Conservation (phyloP, 192 early-diverging fungal species). For the Neocallimastix lanati region DNA sequence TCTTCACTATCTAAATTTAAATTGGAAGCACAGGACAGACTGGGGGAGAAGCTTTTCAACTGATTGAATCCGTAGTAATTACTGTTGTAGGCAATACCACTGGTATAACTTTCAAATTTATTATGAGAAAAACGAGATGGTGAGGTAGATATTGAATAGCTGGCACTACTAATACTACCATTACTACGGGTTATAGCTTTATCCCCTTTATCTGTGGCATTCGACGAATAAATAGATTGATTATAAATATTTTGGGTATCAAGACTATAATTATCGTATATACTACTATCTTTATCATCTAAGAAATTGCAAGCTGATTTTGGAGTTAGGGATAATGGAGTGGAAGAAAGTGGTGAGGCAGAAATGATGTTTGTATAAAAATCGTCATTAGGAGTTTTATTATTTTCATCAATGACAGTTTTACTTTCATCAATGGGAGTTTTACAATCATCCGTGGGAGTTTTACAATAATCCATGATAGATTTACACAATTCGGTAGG, state of each 20-base stretch:
- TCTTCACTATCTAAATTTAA: neutral
- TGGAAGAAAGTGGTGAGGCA: neutral
- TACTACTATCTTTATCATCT: neutral
- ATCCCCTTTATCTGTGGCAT: neutral
- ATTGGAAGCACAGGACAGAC: neutral
- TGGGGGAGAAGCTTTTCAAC: neutral
- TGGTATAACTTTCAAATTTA: neutral
- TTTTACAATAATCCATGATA: too few species aligned
- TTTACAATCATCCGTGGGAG: too few species aligned
- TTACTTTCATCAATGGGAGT: too few species aligned
- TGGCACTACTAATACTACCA: neutral
- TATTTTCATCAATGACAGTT: too few species aligned
- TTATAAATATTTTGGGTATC: neutral
- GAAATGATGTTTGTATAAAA: neutral
- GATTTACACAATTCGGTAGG: too few species aligned
- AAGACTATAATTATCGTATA: neutral
- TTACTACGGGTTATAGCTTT: neutral
- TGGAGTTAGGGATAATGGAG: too few species aligned
- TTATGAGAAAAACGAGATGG: neutral
- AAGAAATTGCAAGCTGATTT: neutral
- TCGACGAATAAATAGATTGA: neutral
- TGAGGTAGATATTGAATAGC: neutral
- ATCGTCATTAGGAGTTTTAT: neutral
- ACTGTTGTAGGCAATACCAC: neutral
- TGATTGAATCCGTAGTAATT: too few species aligned